Percentiles rank a stretch among this genome's conserved stretches.
Evolutionary conservation across 2,329 filamentous ascomycete species (phyloP).

Genomic region (Neurospora sp.): DNA sequence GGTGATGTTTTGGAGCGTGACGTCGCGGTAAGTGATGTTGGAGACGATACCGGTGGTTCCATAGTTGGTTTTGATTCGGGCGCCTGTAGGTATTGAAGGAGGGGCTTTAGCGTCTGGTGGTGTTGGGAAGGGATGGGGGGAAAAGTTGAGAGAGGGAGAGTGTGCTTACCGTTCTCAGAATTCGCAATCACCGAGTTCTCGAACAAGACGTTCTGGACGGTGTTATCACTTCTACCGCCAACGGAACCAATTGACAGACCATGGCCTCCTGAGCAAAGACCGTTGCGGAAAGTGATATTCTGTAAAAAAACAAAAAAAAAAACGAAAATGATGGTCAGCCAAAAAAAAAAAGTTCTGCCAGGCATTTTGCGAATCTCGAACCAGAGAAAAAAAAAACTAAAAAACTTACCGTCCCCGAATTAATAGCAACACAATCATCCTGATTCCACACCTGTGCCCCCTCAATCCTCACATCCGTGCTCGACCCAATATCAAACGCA

Average conservation of each 20-base stretch:
- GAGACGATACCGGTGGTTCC: slow-evolving; percentile 41
- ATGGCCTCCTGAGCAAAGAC: slow-evolving; percentile 41
- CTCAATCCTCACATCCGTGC: slow-evolving; percentile 25
- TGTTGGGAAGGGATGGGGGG: not conserved
- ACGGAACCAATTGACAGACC: slow-evolving; percentile 51
- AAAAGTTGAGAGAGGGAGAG: not conserved
- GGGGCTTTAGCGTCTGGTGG: slow-evolving; percentile 1
- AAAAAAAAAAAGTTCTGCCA: no score
- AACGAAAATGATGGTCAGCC: not conserved
- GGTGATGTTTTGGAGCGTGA: slow-evolving; percentile 38
- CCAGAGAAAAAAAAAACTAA: no score
- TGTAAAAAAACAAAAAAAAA: not conserved
- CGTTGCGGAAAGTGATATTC: slow-evolving; percentile 30
- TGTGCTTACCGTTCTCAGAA: slow-evolving; percentile 37
- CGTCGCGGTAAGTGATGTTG: slow-evolving; percentile 42
- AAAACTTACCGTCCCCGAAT: slow-evolving; percentile 32
- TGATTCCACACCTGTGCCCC: slow-evolving; percentile 46
- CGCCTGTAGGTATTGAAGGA: slow-evolving; percentile 11
- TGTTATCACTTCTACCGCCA: slow-evolving; percentile 45
- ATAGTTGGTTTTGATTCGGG: slow-evolving; percentile 48
- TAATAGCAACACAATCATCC: slow-evolving; percentile 50
- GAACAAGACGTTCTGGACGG: slow-evolving; percentile 43
- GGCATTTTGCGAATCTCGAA: no score
- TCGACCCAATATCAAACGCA: slow-evolving; percentile 37
- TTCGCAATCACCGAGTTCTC: slow-evolving; percentile 36